Evolutionary conservation across 1,284 basidiomycete genomes (phyloP), one percentile per base, ranked within the genome.

Genomic region (Ceratobasidium sp.): DNA sequence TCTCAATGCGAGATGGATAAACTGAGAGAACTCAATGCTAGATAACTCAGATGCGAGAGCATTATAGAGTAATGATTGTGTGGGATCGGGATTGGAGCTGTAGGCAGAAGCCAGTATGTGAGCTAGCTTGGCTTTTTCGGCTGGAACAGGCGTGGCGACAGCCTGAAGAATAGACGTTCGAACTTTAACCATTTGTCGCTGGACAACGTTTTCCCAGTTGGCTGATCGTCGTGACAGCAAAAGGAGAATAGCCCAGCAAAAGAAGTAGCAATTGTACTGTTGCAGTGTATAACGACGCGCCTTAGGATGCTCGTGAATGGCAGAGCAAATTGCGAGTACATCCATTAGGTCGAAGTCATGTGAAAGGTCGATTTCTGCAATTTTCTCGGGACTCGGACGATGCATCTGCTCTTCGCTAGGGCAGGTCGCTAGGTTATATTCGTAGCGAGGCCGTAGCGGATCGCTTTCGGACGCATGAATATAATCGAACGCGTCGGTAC

Each of bases 261-360:
- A 59, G 35, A 59, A 59, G 30, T 59, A 59, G 32, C 57, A 59
- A 30, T 59, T 59, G 57, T 35, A 59, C 35, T 59, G 57, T 18
- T 59, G 57, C 11, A 59, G 35, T 14, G 57, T 59, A 32, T 59
- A 59, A 3, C 57, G 57, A 5, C 23, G 57, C 11, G 57, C 35
- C 30, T 41, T 59, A 2, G 28, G 30, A n/a, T 38, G 21, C 13
- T 41, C 13, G 8, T 3, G 9, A 7, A 59, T 18, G 8, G 57
- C 57, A n/a, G 16, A 43, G 58, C 58, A 61, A n/a, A 61, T 41
- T 4, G 41, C 18, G 21, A 61, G 43, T 18, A 61, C 26, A 18
- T 41, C 26, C 16, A 26, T 26, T 14, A 61, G 30, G 58, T 61
- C 58, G 6, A 44, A 16, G 35, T 46, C 35, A 26, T 61, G n/a